Conservation (phyloP, 1,139 yeast species). For the Yamadazyma mexicana region DNA sequence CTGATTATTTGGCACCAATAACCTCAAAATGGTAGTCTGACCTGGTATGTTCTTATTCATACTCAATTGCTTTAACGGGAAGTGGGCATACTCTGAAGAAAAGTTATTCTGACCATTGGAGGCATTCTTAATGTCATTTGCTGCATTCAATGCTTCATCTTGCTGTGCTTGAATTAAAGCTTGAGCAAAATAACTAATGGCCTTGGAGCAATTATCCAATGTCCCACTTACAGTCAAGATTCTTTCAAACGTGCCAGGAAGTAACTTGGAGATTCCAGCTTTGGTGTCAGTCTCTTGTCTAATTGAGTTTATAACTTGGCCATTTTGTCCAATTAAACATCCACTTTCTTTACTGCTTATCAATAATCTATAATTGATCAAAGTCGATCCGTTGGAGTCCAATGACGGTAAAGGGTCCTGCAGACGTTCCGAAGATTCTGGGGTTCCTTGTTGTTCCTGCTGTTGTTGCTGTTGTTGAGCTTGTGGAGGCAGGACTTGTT, state of each 20-base stretch:
- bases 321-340: conserved; percentile 85
- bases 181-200: conserved; percentile 70
- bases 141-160: conserved; percentile 3
- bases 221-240: conserved; percentile 80
- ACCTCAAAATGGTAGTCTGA: conserved; percentile 59
- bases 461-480: background rate
- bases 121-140: background rate
- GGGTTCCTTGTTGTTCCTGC: background rate
- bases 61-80: conserved; percentile 63
- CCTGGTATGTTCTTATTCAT: conserved; percentile 52
- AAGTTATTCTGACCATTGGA: background rate
- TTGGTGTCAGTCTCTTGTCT: conserved; percentile 78
- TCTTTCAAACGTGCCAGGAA: conserved; percentile 81
- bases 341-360: conserved; percentile 91
- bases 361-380: conserved; percentile 63
- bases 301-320: conserved; percentile 75
- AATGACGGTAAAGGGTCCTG: conserved; percentile 5
- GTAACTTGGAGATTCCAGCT: conserved; percentile 85
- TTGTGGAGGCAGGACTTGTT: too few species aligned
- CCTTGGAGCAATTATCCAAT: conserved; percentile 71
- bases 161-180: conserved; percentile 39
- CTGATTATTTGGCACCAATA: conserved; percentile 81
- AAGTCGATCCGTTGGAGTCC: conserved; percentile 27
- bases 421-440: background rate
- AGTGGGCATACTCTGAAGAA: conserved; percentile 36